Evolutionary conservation across 495 filamentous ascomycete species (phyloP).

Genomic region (Parathielavia appendiculata): DNA sequence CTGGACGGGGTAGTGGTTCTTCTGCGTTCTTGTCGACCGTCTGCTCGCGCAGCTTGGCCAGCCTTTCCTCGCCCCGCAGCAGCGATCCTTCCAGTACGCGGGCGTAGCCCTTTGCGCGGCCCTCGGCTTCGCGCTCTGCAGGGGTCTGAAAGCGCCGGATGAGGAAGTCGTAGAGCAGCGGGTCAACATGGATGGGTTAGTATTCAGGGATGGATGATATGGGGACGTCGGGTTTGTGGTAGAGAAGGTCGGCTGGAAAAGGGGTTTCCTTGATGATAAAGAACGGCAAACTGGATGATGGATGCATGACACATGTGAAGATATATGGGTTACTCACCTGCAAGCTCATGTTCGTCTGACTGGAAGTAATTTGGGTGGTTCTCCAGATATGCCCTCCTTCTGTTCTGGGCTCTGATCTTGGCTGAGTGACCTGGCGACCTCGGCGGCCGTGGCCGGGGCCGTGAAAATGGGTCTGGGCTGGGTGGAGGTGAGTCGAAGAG

Average conservation of each 20-base stretch:
- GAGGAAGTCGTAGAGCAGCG: slow-evolving; percentile 72
- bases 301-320: too few species aligned
- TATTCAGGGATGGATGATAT: neutral
- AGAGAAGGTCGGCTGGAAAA: too few species aligned
- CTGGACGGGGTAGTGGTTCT: slow-evolving; percentile 11
- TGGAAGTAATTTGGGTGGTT: slow-evolving; percentile 39
- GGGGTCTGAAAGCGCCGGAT: slow-evolving; percentile 72
- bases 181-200: slow-evolving; percentile 29
- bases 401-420: slow-evolving; percentile 39
- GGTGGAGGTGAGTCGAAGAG: slow-evolving; percentile 22
- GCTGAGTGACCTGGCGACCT: slow-evolving; percentile 30
- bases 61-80: slow-evolving; percentile 64
- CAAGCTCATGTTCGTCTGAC: slow-evolving; percentile 41
- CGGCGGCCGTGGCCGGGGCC: slow-evolving; percentile 38
- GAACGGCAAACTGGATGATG: too few species aligned
- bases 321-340: slow-evolving; percentile 27
- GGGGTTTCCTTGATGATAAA: too few species aligned
- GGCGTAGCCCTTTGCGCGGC: slow-evolving; percentile 65
- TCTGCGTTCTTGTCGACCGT: slow-evolving; percentile 20
- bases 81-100: slow-evolving; percentile 68
- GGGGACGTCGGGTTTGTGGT: too few species aligned
- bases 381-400: slow-evolving; percentile 41
- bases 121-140: slow-evolving; percentile 67
- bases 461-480: slow-evolving; percentile 18
- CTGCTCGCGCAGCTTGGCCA: slow-evolving; percentile 54